Evolutionary conservation across 2,329 filamentous ascomycete genomes (phyloP).

Genomic region (Aspergillus bombycis): DNA sequence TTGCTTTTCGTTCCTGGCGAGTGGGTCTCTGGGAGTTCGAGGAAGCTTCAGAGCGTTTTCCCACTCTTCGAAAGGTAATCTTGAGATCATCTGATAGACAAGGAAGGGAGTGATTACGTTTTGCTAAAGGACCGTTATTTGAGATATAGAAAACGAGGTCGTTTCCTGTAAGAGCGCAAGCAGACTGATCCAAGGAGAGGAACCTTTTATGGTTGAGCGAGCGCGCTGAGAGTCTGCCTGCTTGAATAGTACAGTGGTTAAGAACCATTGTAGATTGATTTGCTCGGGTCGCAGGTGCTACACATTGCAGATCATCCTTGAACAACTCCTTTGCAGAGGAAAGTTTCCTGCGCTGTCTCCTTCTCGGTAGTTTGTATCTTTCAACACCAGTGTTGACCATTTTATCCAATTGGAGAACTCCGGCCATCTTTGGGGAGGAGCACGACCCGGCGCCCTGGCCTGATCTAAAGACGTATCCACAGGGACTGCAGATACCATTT

Average conservation of each 20-base stretch:
- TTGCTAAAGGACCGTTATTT: not conserved
- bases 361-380: not conserved
- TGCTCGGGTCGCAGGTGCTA: not conserved
- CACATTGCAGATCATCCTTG: not conserved
- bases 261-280: not conserved
- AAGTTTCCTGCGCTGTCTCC: not conserved
- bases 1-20: not conserved
- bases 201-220: not conserved
- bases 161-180: not conserved
- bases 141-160: not conserved
- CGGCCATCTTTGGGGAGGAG: slow-evolving; percentile 8
- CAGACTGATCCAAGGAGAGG: not conserved
- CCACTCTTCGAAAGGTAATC: not conserved
- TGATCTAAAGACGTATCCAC: slow-evolving; percentile 10
- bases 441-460: not conserved
- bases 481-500: slow-evolving; percentile 32
- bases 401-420: slow-evolving; percentile 6
- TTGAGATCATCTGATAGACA: slow-evolving; percentile 13
- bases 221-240: not conserved
- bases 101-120: slow-evolving; percentile 21
- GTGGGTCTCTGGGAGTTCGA: not conserved
- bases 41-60: not conserved
- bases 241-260: not conserved
- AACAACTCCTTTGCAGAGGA: not conserved
- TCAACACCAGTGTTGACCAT: not conserved